Evolutionary conservation across 2,329 filamentous ascomycete species (phyloP), one percentile per base, ranked within the genome.

Genomic region (Fusarium cyanostomum): DNA sequence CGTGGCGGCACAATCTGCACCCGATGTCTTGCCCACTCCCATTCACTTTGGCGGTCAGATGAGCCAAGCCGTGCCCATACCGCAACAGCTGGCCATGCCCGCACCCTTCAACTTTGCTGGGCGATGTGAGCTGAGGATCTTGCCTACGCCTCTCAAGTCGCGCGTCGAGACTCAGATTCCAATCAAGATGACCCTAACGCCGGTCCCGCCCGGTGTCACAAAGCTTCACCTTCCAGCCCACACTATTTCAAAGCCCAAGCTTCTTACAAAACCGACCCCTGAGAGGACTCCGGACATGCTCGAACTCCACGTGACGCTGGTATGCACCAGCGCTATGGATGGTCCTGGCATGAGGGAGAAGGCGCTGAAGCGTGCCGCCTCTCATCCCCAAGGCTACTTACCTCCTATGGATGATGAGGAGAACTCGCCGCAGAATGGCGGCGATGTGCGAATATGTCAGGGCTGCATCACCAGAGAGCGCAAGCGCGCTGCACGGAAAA

Each of bases 141-240:
- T 89, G 62, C 86, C 88, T 6, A 91, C 87, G 4, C 89, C 89
- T 6, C 74, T 86, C 54, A 98, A 97, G 77, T 97, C 94, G 13
- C 89, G 95, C 18, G 95, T 98, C 15, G 95, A 99, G 79, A 98
- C 95, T 0, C 95, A 98, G 74, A 97, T 98, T 68, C 92, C 91
- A 8, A 92, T 97, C 67, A 89, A 89, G 70, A 84, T 98, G 76
- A 90, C 89, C 0, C 78, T 98, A 34, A 89, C 88, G 55, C 88
- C 91, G 16, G 80, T 96, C 42, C 93, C 94, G 2, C 79, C 83
- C 1, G 90, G 90, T 10, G 86, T 94, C 55, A 91, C 89, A 64
- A 92, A 90, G 73, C 80, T 98, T 46, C 93, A 96, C 71, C 84
- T 99, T 13, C 95, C 94, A 5, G 88, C 90, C 4, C 89, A 97